Conservation (phyloP, 2,329 filamentous ascomycete genomes). For the Tricladium varicosporioides region DNA sequence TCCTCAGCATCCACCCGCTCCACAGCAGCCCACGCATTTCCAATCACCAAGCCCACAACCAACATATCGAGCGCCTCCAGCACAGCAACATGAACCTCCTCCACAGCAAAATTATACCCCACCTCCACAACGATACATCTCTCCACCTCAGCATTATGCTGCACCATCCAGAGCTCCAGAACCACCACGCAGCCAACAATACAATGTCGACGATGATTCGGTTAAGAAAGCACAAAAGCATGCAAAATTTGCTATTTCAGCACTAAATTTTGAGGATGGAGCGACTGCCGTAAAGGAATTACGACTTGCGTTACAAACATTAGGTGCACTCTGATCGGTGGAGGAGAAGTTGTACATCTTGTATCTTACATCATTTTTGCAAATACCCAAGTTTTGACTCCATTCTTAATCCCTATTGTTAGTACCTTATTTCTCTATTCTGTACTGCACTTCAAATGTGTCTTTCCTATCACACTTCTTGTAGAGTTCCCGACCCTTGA, state of each 20-base stretch:
- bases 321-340: slow-evolving; percentile 28
- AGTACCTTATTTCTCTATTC: too few relatives aligned
- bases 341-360: slow-evolving; percentile 3
- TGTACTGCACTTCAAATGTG: too few relatives aligned
- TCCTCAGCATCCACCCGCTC: slow-evolving; percentile 8
- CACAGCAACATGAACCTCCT: slow-evolving; percentile 15
- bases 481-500: too few relatives aligned
- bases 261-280: slow-evolving; percentile 94
- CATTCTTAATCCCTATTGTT: too few relatives aligned
- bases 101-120: slow-evolving; percentile 12
- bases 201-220: slow-evolving; percentile 64
- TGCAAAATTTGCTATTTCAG: slow-evolving; percentile 94
- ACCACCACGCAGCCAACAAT: slow-evolving; percentile 32
- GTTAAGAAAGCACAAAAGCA: slow-evolving; percentile 88
- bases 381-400: slow-evolving; percentile 9
- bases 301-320: slow-evolving; percentile 61
- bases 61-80: slow-evolving; percentile 23
- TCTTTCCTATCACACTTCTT: too few relatives aligned
- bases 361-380: background rate
- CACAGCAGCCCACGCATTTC: slow-evolving; percentile 12
- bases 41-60: slow-evolving; percentile 11
- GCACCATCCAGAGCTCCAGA: slow-evolving; percentile 23
- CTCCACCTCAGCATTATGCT: slow-evolving; percentile 23
- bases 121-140: slow-evolving; percentile 10
- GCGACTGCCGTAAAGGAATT: slow-evolving; percentile 85